Base-by-base conservation (phyloP, 2,329 filamentous ascomycete species). In the Byssothecium circinans region DNA sequence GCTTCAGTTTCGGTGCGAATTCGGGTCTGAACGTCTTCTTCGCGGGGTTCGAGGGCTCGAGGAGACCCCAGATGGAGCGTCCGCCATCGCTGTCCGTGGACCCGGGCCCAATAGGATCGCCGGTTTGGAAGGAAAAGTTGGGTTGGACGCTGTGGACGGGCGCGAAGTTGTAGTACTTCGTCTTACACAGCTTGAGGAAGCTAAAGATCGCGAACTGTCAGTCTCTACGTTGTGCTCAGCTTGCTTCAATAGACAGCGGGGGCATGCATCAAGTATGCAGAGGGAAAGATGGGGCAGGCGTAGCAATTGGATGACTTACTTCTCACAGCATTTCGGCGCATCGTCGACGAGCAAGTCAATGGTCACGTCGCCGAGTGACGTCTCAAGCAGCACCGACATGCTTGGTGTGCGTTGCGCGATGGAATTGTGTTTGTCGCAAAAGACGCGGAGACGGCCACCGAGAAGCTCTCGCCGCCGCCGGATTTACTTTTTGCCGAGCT, bases 111-210 rank as follows among this genome's bases (percentile, higher is more conserved):
- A 97, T 85, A 11, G 92, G 92, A 65, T 97, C 94, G 69, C 92
- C 92, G 25, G 89, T 95, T 73, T 97, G 92, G 74, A 96, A 96
- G 52, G 91, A 95, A 74, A 96, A 97, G 73, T 90, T 85, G 70
- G 92, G 94, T 68, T 96, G 94, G 30, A 99, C 83, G 58, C 87
- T 91, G 75, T 96, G 89, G 45, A 97, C 77, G 20, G 92, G 94
- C 5, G 91, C 86, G 72, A 95, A 97, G 77, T 97, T 97, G 84
- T 96, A 99, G 77, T 97, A 99, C 77, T 96, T 99, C 74, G 91
- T 79, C 76, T 97, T 97, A 83, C 94, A 96, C 61, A 99, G 88
- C 80, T 99, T 97, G 47, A 99, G 78, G 72, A 99, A 97, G 80
- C 90, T 95, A 60, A 65, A 58, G 49, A 60, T 38, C 59, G 61